Evolutionary conservation across 2,329 filamentous ascomycete genomes (phyloP).

Genomic region (Penicillium sp.): DNA sequence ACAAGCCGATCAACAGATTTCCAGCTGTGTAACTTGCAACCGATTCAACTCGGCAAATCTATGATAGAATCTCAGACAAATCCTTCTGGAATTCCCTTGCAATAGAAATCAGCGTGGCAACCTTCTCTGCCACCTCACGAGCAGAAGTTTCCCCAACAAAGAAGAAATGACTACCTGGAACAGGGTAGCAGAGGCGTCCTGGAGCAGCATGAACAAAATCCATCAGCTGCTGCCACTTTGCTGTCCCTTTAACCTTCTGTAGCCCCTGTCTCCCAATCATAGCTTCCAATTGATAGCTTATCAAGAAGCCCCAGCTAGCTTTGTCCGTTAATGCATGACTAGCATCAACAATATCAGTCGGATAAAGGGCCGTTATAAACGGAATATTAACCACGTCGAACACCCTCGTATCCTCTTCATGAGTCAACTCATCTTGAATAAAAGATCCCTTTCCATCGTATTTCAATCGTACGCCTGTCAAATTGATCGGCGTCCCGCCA

Average conservation of each 20-base stretch:
- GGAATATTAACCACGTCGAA: slow-evolving; percentile 13
- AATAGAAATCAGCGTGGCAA: background rate
- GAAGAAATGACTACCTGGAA: slow-evolving; percentile 24
- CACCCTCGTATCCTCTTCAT: slow-evolving; percentile 11
- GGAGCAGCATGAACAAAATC: slow-evolving; percentile 5
- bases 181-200: background rate
- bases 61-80: background rate
- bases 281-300: slow-evolving; percentile 13
- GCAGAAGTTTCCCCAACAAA: slow-evolving; percentile 22
- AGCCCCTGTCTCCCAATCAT: background rate
- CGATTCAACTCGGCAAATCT: background rate
- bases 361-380: slow-evolving; percentile 7
- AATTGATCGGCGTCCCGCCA: slow-evolving; percentile 17
- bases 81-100: background rate
- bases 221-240: background rate
- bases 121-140: slow-evolving; percentile 9
- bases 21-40: too few relatives aligned
- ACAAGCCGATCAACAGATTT: too few relatives aligned
- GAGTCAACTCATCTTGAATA: slow-evolving; percentile 9
- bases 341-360: slow-evolving; percentile 8
- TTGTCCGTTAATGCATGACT: slow-evolving; percentile 13
- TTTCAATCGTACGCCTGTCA: slow-evolving; percentile 11
- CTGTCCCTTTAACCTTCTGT: background rate
- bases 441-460: slow-evolving; percentile 9
- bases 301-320: slow-evolving; percentile 18